Evolutionary conservation across 2,329 filamentous ascomycete genomes (phyloP).

Genomic region (Lachnum nothofagi): DNA sequence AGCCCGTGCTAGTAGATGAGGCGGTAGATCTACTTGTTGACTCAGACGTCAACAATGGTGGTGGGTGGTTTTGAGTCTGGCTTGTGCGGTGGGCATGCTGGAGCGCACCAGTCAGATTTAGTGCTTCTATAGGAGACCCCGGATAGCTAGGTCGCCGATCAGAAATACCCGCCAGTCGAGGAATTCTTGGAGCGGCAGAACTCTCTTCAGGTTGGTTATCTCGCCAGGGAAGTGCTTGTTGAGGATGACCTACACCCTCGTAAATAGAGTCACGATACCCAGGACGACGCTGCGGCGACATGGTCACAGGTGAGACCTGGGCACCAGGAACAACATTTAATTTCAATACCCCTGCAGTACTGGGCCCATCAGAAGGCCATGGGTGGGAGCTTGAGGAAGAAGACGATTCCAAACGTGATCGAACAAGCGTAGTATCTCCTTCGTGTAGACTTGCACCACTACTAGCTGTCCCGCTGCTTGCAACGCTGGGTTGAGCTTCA

Average conservation of each 20-base stretch:
- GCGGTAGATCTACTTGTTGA: conserved; percentile 26
- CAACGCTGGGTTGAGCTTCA: conserved; percentile 23
- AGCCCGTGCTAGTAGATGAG: conserved; percentile 25
- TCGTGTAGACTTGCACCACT: conserved; percentile 22
- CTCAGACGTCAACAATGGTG: conserved; percentile 29
- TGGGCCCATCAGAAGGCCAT: conserved; percentile 19
- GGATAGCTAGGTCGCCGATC: conserved; percentile 20
- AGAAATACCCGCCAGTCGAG: conserved; percentile 14
- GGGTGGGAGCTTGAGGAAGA: conserved; percentile 18
- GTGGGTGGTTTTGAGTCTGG: conserved; percentile 16
- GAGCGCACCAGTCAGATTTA: conserved; percentile 17
- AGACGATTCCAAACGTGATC: conserved; percentile 22
- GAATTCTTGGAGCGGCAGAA: conserved; percentile 13
- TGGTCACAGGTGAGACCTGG: conserved; percentile 18
- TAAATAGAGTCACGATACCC: conserved; percentile 32
- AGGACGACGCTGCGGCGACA: conserved; percentile 25
- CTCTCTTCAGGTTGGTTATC: conserved; percentile 25
- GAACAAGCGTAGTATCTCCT: conserved; percentile 15
- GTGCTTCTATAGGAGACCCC: conserved; percentile 11
- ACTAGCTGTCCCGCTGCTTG: conserved; percentile 25
- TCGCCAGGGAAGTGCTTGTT: conserved; percentile 27
- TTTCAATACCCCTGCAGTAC: conserved; percentile 14
- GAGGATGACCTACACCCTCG: conserved; percentile 11
- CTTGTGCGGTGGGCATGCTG: conserved; percentile 25
- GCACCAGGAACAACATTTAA: conserved; percentile 5